These are phyloP conservation scores for Skeletonema potamos DNA, from an alignment of 108 stramenopile genomes.

Conservation along the genomic window DNA sequence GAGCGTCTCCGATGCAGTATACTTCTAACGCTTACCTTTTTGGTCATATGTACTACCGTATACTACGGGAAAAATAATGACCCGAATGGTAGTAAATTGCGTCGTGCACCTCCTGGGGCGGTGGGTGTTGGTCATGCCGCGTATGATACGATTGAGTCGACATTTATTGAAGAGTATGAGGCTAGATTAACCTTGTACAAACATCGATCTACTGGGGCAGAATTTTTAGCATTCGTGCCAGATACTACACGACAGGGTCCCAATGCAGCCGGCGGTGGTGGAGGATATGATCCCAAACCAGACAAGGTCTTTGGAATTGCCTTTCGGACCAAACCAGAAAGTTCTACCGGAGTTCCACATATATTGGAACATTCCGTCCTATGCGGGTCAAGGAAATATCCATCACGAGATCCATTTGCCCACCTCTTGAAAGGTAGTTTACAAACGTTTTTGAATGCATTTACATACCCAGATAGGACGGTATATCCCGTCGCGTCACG, in stretches of 20 bases:
- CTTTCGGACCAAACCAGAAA: conserved; percentile 87
- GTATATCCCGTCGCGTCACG: conserved; percentile 77
- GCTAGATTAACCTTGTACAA: conserved; percentile 54
- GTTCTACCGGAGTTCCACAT: conserved; percentile 87
- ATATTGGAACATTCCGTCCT: conserved; percentile 93
- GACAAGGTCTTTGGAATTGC: conserved; percentile 96
- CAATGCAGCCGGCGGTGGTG: neutral
- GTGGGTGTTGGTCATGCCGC: conserved; percentile 22
- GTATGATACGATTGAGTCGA: conserved; percentile 26
- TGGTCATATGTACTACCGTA: neutral
- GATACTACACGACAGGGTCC: conserved; percentile 23
- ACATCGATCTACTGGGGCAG: conserved; percentile 74
- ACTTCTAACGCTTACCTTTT: neutral
- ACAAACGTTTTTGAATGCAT: conserved; percentile 93
- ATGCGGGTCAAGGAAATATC: conserved; percentile 88
- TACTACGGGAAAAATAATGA: neutral
- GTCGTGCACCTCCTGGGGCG: conserved; percentile 20
- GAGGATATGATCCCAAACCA: conserved; percentile 53
- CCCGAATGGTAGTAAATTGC: neutral
- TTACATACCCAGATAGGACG: conserved; percentile 94
- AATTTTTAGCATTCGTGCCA: conserved; percentile 75
- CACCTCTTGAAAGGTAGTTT: conserved; percentile 87
- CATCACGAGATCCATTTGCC: conserved; percentile 93
- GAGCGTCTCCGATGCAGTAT: conserved; percentile 9
- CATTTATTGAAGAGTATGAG: conserved; percentile 17